phyloP scores from a whole-genome alignment of 106 monocot genomes.

The Chionographis japonica region DNA sequence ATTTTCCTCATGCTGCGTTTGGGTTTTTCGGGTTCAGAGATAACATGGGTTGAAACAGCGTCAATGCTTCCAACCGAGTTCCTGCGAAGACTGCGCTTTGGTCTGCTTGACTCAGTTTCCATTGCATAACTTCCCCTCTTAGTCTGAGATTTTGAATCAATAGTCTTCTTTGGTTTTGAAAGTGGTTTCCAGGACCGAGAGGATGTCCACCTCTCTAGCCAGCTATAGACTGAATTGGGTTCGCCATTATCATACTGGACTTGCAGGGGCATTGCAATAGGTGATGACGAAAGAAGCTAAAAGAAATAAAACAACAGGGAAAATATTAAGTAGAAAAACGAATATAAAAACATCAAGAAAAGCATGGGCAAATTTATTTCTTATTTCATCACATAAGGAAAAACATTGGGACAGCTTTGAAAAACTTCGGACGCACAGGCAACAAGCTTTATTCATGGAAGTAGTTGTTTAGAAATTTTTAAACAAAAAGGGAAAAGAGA shows the following conservation, averaged over 20 bases:
- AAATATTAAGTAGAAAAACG: not conserved
- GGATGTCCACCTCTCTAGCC: slow-evolving; percentile 80
- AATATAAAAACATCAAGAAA: not conserved
- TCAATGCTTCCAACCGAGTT: slow-evolving; percentile 28
- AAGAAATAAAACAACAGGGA: slow-evolving; percentile 2
- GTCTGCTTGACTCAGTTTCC: slow-evolving; percentile 63
- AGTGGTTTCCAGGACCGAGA: slow-evolving; percentile 53
- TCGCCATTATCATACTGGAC: slow-evolving; percentile 47
- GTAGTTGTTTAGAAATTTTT: too few species aligned
- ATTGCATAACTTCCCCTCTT: slow-evolving; percentile 35
- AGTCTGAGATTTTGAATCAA: slow-evolving; percentile 43
- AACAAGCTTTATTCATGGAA: too few species aligned
- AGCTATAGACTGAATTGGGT: slow-evolving; percentile 59
- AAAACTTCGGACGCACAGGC: not conserved
- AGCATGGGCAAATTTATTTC: not conserved
- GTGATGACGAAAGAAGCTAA: slow-evolving; percentile 62
- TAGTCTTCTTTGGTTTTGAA: slow-evolving; percentile 28
- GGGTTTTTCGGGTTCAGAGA: slow-evolving; percentile 32
- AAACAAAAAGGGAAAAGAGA: not conserved
- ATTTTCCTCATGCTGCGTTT: slow-evolving; percentile 47
- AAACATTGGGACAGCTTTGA: not conserved
- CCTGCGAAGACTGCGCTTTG: slow-evolving; percentile 50
- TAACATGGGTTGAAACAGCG: slow-evolving; percentile 12
- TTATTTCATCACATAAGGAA: not conserved
- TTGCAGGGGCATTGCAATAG: slow-evolving; percentile 39